A percentile compares a stretch with the other conserved stretches of the same genome.
Conservation (phyloP, 108 stramenopile genomes). For the Cyclotella cryptica region DNA sequence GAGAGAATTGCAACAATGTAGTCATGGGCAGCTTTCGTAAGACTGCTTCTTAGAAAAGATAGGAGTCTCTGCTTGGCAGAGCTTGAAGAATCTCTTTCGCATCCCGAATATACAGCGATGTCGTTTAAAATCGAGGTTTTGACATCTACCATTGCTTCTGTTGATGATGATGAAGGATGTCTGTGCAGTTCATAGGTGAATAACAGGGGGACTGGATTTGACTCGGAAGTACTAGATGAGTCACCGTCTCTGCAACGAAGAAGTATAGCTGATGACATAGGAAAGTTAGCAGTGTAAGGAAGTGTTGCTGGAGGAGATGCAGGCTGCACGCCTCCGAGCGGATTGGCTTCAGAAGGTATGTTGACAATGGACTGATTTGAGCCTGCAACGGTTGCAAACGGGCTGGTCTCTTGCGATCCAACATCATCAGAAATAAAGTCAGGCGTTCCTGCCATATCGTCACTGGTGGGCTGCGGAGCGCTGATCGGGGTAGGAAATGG, state of each 20-base stretch:
- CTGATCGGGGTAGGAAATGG: neutral
- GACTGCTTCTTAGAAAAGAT: neutral
- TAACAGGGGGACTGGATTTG: conserved; percentile 24
- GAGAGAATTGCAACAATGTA: conserved; percentile 34
- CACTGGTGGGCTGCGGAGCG: neutral
- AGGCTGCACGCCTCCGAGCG: neutral
- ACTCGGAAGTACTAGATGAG: conserved; percentile 8
- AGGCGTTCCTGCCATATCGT: neutral
- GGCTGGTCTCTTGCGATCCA: neutral
- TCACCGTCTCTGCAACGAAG: conserved; percentile 9
- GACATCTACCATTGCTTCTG: conserved; percentile 24
- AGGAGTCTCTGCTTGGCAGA: conserved; percentile 2
- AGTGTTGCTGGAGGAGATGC: neutral
- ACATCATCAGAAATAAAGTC: no score
- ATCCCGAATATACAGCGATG: conserved; percentile 22
- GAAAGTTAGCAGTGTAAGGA: neutral
- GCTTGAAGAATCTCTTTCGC: conserved; percentile 18
- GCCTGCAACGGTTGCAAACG: neutral
- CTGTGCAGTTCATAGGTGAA: conserved; percentile 51
- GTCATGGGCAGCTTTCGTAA: conserved; percentile 5
- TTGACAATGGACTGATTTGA: neutral
- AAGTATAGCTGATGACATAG: conserved; percentile 5
- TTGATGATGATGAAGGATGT: conserved; percentile 7
- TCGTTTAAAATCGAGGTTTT: conserved; percentile 36
- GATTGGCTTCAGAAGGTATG: neutral